These are phyloP conservation scores for Alternaria consortialis DNA, from an alignment of 2,329 filamentous ascomycete genomes.

Conservation along the genomic window DNA sequence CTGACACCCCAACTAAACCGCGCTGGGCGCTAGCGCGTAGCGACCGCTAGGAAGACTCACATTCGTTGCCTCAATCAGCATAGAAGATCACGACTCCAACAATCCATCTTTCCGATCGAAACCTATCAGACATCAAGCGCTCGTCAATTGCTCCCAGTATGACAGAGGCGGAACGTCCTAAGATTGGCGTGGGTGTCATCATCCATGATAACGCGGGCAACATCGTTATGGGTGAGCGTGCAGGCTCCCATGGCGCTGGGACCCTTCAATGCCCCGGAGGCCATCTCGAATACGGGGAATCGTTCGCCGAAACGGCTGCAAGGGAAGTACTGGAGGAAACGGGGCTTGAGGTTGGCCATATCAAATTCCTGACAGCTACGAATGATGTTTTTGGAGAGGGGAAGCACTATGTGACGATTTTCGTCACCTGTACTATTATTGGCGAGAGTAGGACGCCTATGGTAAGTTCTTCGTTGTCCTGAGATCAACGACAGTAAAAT, in stretches of 20 bases:
- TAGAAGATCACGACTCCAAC: neutral
- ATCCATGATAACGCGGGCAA: constrained; percentile 54
- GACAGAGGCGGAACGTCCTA: constrained; percentile 39
- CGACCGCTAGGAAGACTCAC: neutral
- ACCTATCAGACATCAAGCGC: neutral
- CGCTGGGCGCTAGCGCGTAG: neutral
- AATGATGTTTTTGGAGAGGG: constrained; percentile 71
- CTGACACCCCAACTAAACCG: neutral
- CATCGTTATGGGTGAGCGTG: constrained; percentile 59
- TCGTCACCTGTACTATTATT: constrained; percentile 64
- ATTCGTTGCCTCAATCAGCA: neutral
- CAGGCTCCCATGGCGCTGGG: constrained; percentile 54
- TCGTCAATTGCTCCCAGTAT: constrained; percentile 10
- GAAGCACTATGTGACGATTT: constrained; percentile 80
- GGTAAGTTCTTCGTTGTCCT: constrained; percentile 54
- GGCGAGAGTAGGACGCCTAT: constrained; percentile 61
- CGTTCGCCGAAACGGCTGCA: constrained; percentile 67
- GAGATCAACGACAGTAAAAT: neutral
- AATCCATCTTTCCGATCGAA: neutral
- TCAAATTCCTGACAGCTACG: constrained; percentile 67
- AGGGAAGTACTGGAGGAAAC: constrained; percentile 78
- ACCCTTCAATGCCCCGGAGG: constrained; percentile 76
- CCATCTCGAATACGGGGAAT: constrained; percentile 76
- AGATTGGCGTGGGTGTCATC: constrained; percentile 61
- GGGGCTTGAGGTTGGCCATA: constrained; percentile 60